Evolutionary conservation across 371 early-diverging fungal species (phyloP).

Genomic region (Chytridiales sp.): DNA sequence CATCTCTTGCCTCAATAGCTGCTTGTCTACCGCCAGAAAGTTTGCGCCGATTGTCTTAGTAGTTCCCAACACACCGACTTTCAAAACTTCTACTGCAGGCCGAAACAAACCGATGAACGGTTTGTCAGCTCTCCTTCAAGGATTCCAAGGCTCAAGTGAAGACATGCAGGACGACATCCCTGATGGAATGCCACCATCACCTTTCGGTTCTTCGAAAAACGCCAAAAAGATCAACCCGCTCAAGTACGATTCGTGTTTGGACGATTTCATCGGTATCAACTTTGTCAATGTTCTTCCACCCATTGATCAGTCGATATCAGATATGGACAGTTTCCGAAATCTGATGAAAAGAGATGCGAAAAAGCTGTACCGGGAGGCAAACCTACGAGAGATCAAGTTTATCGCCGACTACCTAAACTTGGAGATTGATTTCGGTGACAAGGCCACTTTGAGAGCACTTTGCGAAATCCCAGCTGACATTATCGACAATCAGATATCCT

Average conservation of each 20-base stretch:
- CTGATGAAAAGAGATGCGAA: constrained; percentile 10
- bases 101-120: background rate
- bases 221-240: constrained; percentile 8
- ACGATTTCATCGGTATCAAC: constrained; percentile 17
- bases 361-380: background rate
- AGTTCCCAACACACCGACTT: background rate
- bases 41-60: background rate
- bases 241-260: constrained; percentile 17
- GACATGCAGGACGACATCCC: background rate
- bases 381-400: constrained; percentile 15
- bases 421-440: background rate
- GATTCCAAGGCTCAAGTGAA: background rate
- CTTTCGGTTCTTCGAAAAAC: background rate
- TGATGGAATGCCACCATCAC: too few relatives aligned
- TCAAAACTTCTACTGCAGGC: background rate
- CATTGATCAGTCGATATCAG: constrained; percentile 7
- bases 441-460: background rate
- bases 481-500: too few relatives aligned
- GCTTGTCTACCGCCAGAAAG: background rate
- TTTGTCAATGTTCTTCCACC: constrained; percentile 23
- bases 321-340: constrained; percentile 9
- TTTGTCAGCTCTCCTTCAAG: constrained; percentile 6
- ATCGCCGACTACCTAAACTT: background rate
- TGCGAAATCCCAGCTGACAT: too few relatives aligned
- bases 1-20: background rate